Evolutionary conservation across 495 filamentous ascomycete genomes (phyloP).

Genomic region (Achaetomiella virescens): DNA sequence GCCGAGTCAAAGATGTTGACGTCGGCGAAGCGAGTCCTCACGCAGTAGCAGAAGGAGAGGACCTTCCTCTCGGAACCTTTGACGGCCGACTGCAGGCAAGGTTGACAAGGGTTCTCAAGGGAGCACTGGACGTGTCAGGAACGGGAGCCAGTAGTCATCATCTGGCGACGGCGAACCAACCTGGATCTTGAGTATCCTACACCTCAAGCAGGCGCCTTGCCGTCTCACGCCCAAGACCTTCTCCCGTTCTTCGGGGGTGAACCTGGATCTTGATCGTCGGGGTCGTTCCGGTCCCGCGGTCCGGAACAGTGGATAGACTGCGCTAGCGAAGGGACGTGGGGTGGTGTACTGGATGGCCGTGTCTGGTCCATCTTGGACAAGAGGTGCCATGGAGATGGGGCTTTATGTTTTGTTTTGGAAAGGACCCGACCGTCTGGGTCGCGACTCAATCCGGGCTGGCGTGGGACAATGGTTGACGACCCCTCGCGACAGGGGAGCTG

Average conservation of each 20-base stretch:
- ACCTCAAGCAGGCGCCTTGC: constrained; percentile 65
- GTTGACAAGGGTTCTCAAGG: constrained; percentile 21
- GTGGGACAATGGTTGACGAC: not conserved
- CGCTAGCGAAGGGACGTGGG: constrained; percentile 10
- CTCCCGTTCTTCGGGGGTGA: constrained; percentile 51
- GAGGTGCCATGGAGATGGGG: not conserved
- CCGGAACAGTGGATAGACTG: constrained; percentile 20
- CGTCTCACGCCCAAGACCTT: constrained; percentile 64
- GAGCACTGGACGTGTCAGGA: constrained; percentile 20
- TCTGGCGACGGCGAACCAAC: constrained; percentile 4
- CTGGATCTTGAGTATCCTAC: constrained; percentile 61
- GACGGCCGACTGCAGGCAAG: constrained; percentile 22
- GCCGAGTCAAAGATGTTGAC: constrained; percentile 26
- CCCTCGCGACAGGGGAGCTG: not conserved
- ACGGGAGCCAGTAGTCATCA: not conserved
- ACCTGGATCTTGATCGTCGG: constrained; percentile 42
- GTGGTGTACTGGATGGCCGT: not conserved
- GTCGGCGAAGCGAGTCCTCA: constrained; percentile 22
- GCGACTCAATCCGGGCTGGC: not conserved
- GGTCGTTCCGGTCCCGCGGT: not conserved
- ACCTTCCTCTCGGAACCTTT: constrained; percentile 21
- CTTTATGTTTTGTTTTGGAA: not conserved
- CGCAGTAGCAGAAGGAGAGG: constrained; percentile 26
- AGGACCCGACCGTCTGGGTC: constrained; percentile 1
- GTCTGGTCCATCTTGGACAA: not conserved